phyloP scores from a whole-genome alignment of 257 asterid species.

The Catharanthus roseus region DNA sequence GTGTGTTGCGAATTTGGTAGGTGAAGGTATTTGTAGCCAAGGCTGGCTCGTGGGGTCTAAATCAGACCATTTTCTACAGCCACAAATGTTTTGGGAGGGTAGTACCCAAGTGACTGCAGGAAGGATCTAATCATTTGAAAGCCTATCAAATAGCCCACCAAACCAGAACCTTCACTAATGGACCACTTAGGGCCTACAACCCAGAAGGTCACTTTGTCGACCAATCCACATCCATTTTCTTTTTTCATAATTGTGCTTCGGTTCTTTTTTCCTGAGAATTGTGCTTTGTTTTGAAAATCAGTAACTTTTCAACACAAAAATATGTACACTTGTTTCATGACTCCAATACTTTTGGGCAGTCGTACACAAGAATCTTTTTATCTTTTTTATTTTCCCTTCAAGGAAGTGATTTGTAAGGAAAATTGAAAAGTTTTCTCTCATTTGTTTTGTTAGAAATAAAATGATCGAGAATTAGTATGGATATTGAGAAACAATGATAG shows the following conservation, averaged over 20 bases:
- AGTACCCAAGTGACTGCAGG: too few relatives aligned
- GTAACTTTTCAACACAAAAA: too few relatives aligned
- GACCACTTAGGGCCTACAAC: conserved; percentile 1
- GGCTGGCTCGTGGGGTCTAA: too few relatives aligned
- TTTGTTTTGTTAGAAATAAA: neutral
- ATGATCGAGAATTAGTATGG: neutral
- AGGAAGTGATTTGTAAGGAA: neutral
- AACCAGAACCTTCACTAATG: neutral
- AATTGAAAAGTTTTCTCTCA: too few relatives aligned
- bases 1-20: too few relatives aligned
- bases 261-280: too few relatives aligned
- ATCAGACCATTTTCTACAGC: neutral
- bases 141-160: neutral
- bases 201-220: neutral
- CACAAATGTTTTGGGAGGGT: neutral
- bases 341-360: neutral
- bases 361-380: neutral
- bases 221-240: neutral
- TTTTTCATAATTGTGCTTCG: too few relatives aligned
- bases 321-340: neutral
- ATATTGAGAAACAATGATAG: too few relatives aligned
- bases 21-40: too few relatives aligned
- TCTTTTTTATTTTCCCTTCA: neutral
- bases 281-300: too few relatives aligned
- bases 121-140: neutral